These are phyloP conservation scores for Aspergillus costaricaensis DNA, from an alignment of 2,329 filamentous ascomycete genomes.

Conservation along the genomic window DNA sequence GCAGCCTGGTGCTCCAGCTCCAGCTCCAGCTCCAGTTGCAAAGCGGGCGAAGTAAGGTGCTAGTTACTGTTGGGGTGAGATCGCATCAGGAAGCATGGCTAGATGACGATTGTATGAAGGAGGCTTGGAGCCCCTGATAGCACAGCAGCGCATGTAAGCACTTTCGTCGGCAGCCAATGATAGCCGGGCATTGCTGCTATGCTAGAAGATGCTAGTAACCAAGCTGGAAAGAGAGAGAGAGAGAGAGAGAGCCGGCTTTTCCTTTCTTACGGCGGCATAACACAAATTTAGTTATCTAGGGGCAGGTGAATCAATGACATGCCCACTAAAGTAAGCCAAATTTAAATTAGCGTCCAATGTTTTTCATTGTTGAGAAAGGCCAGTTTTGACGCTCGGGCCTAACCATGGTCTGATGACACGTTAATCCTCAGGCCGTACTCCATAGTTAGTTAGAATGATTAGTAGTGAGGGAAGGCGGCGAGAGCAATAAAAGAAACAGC, in stretches of 20 bases:
- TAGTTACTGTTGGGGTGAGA: not conserved
- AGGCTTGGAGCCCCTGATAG: constrained; percentile 11
- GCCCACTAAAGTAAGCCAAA: constrained; percentile 26
- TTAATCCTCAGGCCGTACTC: not conserved
- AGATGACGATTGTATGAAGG: not conserved
- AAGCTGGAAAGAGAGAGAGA: not conserved
- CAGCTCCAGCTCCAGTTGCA: not conserved
- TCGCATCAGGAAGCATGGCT: not conserved
- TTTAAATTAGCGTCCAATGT: constrained; percentile 16
- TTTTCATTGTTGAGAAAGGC: constrained; percentile 9
- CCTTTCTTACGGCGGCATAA: constrained; percentile 14
- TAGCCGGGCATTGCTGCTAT: not conserved
- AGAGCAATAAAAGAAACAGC: no score
- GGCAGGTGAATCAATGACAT: constrained; percentile 20
- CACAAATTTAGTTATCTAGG: constrained; percentile 8
- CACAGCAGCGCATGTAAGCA: constrained; percentile 12
- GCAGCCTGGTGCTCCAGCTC: constrained; percentile 4
- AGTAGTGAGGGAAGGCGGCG: no score
- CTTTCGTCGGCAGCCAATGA: not conserved
- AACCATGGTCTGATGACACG: constrained; percentile 18
- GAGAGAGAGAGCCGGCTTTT: constrained; percentile 5
- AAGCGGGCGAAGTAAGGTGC: constrained; percentile 3
- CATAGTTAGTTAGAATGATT: no score
- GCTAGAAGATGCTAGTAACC: constrained; percentile 2
- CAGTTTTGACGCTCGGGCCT: constrained; percentile 16